Conservation (phyloP, 257 asterid genomes). For the Pogostemon cablin region DNA sequence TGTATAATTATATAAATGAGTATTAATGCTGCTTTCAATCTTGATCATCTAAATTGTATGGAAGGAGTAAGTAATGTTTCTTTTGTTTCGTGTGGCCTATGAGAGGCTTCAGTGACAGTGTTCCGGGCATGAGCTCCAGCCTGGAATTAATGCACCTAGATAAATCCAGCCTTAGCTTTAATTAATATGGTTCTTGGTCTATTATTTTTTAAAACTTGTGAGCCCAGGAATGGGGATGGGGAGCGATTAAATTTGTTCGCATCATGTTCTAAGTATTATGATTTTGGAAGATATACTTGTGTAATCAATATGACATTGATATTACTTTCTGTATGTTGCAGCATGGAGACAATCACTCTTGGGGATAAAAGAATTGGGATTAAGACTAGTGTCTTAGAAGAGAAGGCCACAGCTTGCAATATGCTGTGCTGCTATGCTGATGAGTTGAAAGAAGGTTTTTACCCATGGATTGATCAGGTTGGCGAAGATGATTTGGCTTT, state of each 20-base stretch:
- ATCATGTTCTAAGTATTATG: too few species aligned
- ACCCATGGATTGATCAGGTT: conserved; percentile 99
- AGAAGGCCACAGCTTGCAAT: conserved; percentile 99
- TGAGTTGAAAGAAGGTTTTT: conserved; percentile 97
- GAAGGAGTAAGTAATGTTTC: not conserved
- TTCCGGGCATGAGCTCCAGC: conserved; percentile 2
- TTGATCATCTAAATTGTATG: not conserved
- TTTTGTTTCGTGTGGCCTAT: not conserved
- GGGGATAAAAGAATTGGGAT: conserved; percentile 99
- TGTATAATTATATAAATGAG: not conserved
- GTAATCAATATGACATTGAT: not conserved
- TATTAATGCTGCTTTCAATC: not conserved
- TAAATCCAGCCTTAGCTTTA: not conserved
- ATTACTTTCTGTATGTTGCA: conserved; percentile 43
- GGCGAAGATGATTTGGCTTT: conserved; percentile 33
- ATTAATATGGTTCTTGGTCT: too few species aligned
- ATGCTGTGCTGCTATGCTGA: conserved; percentile 99
- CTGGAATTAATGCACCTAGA: conserved; percentile 1
- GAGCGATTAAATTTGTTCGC: too few species aligned
- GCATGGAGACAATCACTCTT: conserved; percentile 95
- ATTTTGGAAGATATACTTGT: not conserved
- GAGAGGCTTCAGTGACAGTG: not conserved
- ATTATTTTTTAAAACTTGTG: too few species aligned
- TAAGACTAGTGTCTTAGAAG: conserved; percentile 96
- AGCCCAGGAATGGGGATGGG: too few species aligned